Conservation (phyloP, 495 filamentous ascomycete genomes). For the Pseudomonodictys pantanalensis region DNA sequence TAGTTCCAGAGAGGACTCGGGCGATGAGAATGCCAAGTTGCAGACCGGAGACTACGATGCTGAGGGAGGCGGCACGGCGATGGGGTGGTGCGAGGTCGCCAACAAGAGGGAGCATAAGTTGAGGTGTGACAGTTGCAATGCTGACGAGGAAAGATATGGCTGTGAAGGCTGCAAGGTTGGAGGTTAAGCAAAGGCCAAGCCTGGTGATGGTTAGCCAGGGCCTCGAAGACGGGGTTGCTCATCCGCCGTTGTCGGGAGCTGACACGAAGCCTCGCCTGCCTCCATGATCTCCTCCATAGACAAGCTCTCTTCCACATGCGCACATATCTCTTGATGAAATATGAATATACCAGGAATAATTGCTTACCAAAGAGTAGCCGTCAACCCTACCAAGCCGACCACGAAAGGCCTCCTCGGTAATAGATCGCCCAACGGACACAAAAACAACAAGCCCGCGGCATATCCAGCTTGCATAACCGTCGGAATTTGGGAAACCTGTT, state of each 20-base stretch:
- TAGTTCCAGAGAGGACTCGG: conserved; percentile 69
- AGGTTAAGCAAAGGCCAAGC: conserved; percentile 70
- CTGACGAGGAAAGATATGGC: conserved; percentile 67
- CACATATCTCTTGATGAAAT: no score
- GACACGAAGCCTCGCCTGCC: no score
- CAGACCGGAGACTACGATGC: conserved; percentile 75
- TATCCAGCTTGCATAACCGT: conserved; percentile 82
- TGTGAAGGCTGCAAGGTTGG: conserved; percentile 60
- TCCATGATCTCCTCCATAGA: not conserved
- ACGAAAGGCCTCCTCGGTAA: conserved; percentile 69
- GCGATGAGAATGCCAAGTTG: conserved; percentile 75
- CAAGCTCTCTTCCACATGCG: not conserved
- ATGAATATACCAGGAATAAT: not conserved
- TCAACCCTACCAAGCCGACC: conserved; percentile 61
- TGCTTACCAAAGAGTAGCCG: conserved; percentile 60
- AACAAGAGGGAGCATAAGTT: conserved; percentile 80
- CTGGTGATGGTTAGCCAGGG: conserved; percentile 27
- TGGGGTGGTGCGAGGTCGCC: conserved; percentile 73
- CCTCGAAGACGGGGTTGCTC: not conserved
- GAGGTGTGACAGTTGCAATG: conserved; percentile 78
- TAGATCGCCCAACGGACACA: conserved; percentile 78
- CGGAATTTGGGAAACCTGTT: conserved; percentile 54
- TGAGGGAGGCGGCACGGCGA: conserved; percentile 63
- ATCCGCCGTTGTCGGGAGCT: no score
- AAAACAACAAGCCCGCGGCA: conserved; percentile 66